Evolutionary conservation across 306 rosid species (phyloP).

Genomic region (Inga laurina): DNA sequence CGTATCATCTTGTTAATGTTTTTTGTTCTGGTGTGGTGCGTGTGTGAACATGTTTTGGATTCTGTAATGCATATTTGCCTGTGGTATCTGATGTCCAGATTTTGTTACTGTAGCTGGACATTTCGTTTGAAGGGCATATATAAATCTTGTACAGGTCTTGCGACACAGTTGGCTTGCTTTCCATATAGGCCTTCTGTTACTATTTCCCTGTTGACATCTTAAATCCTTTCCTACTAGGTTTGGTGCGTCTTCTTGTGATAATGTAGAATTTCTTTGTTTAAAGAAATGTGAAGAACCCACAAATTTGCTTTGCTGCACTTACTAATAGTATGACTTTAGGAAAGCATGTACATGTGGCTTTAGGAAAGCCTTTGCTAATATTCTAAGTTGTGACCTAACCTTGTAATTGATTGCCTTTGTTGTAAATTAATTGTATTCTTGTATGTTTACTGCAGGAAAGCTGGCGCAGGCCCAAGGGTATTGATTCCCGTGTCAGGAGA

Average conservation of each 20-base stretch:
- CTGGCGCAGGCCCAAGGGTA: constrained; percentile 94
- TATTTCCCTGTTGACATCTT: constrained; percentile 63
- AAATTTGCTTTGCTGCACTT: not conserved
- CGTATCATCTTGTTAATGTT: not conserved
- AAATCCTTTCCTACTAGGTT: not conserved
- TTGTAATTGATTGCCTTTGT: not conserved
- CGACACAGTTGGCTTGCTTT: constrained; percentile 64
- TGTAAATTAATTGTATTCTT: not conserved
- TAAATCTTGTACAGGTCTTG: constrained; percentile 55
- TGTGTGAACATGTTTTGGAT: not conserved
- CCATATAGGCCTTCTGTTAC: constrained; percentile 55
- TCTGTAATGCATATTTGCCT: constrained; percentile 37
- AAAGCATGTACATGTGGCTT: not conserved
- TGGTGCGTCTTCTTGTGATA: not conserved
- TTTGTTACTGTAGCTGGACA: constrained; percentile 48
- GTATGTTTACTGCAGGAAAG: constrained; percentile 35
- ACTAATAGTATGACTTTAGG: not conserved
- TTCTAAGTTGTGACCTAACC: constrained; percentile 5
- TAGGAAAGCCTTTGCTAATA: not conserved
- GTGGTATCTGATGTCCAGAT: constrained; percentile 80
- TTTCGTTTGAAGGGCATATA: constrained; percentile 68
- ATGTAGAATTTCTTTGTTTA: not conserved
- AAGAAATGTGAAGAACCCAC: not conserved
- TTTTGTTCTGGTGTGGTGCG: not conserved
- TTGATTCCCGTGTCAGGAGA: constrained; percentile 77